Evolutionary conservation across 257 asterid genomes (phyloP), one percentile per base, ranked within the genome.

Genomic region (Schizonepeta tenuifolia): DNA sequence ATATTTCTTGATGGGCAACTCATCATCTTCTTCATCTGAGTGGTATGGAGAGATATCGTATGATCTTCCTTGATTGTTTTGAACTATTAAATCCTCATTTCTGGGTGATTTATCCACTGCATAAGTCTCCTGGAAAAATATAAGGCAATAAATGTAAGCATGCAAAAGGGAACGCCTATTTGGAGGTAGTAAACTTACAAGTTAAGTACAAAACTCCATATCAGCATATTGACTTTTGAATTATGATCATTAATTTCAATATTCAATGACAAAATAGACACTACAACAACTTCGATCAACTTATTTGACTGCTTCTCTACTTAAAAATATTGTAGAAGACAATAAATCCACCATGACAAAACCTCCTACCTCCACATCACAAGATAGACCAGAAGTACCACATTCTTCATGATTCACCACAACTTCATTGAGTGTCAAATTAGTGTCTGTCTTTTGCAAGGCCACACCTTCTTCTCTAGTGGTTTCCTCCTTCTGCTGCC

Each of bases 21-120:
- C 87, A 7, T 86, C 91, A 9, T 80, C 90, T 20, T 89, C 96
- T 11, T 86, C 96, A 54, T 85, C 96, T 10, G 99, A 88, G 83
- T 96, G 93, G 76, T 92, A 95, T 47, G 99, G 99, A 74, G 99
- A 95, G 79, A 92, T 92, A 62, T 92, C 98, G 53, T 95, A 95
- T 67, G 98, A 90, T 72, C 77, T 84, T 78, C 80, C 95, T 74
- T 9, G 75, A 58, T 62, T 76, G 43, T 65, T 82, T 59, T 57
- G 73, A 80, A 54, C 57, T 69, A 78, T 69, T 28, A 28, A 28
- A 72, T 82, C 80, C 66, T 77, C 81, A 20, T 72, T 83, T 58
- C 71, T 59, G 77, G 84, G 83, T 54, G 92, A 80, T 75, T 69
- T 79, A 24, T 82, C 82, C 72, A 75, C 72, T 18, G 84, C 63